Evolutionary conservation across 2,329 filamentous ascomycete genomes (phyloP).

Genomic region (Epichloe baconii): DNA sequence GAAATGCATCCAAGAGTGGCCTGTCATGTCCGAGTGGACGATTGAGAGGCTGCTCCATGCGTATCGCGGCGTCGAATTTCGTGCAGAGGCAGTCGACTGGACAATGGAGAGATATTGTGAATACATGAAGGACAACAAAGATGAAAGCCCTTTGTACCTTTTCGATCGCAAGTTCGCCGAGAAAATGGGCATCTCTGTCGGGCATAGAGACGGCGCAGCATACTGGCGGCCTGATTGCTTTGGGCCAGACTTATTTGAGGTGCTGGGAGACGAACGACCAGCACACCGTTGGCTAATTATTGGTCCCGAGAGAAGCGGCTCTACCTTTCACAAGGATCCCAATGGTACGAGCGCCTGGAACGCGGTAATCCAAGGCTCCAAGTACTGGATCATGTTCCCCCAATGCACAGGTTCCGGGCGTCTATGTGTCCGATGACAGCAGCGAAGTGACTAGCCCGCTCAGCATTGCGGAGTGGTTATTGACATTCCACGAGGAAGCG

Average conservation of each 20-base stretch:
- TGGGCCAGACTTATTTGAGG: constrained; percentile 71
- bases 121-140: constrained; percentile 68
- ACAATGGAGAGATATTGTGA: constrained; percentile 63
- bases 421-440: constrained; percentile 78
- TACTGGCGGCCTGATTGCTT: constrained; percentile 82
- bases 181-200: constrained; percentile 66
- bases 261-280: constrained; percentile 65
- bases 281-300: constrained; percentile 90
- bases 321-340: constrained; percentile 83
- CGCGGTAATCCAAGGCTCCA: constrained; percentile 74
- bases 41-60: constrained; percentile 50
- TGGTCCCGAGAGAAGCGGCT: constrained; percentile 74
- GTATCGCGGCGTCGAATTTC: constrained; percentile 58
- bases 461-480: constrained; percentile 92
- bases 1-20: constrained; percentile 69
- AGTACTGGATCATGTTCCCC: constrained; percentile 99
- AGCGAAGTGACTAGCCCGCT: constrained; percentile 89
- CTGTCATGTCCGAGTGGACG: constrained; percentile 62
- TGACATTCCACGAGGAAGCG: constrained; percentile 79
- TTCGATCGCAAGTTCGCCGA: constrained; percentile 80
- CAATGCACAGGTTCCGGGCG: constrained; percentile 65
- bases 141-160: constrained; percentile 85
- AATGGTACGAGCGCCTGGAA: constrained; percentile 80
- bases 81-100: constrained; percentile 92
- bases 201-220: constrained; percentile 32